A percentile compares a stretch with the other conserved stretches of the same genome.
phyloP scores from a whole-genome alignment of 2,329 filamentous ascomycete species.

The Akanthomyces uredinophilus region DNA sequence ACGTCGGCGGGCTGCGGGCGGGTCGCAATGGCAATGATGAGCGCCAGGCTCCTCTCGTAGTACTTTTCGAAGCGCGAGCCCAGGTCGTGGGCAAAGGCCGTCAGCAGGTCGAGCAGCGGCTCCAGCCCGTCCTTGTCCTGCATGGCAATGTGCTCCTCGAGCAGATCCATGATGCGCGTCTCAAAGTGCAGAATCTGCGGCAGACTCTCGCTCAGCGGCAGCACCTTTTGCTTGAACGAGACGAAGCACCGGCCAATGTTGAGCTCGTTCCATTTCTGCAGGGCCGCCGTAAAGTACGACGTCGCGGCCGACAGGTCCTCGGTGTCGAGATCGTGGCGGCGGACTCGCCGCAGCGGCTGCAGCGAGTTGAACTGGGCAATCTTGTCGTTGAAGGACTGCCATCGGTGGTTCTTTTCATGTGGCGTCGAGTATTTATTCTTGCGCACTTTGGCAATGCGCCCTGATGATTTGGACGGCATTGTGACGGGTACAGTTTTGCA shows the following conservation, averaged over 20 bases:
- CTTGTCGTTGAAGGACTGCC: slow-evolving; percentile 86
- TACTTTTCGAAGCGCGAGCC: slow-evolving; percentile 83
- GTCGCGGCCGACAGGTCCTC: slow-evolving; percentile 69
- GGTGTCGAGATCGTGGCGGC: slow-evolving; percentile 75
- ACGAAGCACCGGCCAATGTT: slow-evolving; percentile 82
- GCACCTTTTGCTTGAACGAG: slow-evolving; percentile 68
- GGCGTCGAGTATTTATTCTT: slow-evolving; percentile 66
- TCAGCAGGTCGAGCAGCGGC: slow-evolving; percentile 79
- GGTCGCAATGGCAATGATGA: slow-evolving; percentile 74
- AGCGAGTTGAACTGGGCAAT: slow-evolving; percentile 84
- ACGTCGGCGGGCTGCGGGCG: slow-evolving; percentile 75
- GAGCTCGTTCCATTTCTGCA: slow-evolving; percentile 86
- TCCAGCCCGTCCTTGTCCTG: slow-evolving; percentile 78
- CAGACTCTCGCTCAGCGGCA: slow-evolving; percentile 79
- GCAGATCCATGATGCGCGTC: slow-evolving; percentile 71
- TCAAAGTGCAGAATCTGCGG: slow-evolving; percentile 90
- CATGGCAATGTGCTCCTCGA: slow-evolving; percentile 70
- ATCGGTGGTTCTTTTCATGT: slow-evolving; percentile 79
- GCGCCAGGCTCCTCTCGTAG: slow-evolving; percentile 67
- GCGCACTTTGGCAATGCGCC: slow-evolving; percentile 63
- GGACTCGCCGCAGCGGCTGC: slow-evolving; percentile 86
- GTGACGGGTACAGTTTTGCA: slow-evolving; percentile 29
- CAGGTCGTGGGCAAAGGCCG: slow-evolving; percentile 91
- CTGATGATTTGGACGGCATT: slow-evolving; percentile 59
- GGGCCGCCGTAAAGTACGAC: slow-evolving; percentile 79